Base-by-base conservation (phyloP, 2,329 filamentous ascomycete genomes). In the Ascochyta koolunga region DNA sequence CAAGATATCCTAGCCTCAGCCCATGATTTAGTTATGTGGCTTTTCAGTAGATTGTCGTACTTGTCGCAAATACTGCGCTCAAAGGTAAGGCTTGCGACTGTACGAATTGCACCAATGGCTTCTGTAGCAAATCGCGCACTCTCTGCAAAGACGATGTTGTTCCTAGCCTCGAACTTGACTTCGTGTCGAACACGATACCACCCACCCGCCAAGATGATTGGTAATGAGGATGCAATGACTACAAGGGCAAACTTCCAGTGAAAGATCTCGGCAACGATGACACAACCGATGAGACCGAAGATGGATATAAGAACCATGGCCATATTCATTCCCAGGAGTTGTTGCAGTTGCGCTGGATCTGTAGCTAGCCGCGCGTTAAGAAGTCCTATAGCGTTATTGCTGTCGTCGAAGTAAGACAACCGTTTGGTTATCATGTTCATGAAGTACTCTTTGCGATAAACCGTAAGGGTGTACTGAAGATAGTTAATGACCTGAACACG, bases 101-200 rank as follows among this genome's bases (percentile, higher is more conserved):
- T 98, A 46, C 93, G 88, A 62, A 97, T 96, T 7, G 92, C 89
- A 1, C 90, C 91, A 33, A 95, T 96, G 37, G 93, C 91, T 74
- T 98, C 93, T 41, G 92, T 96, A 8, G 93, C 93, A 71, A 89
- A 97, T 48, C 86, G 88, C 5, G 93, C 93, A 51, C 91, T 96
- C 33, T 83, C 81, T 1, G 90, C 87, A 19, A 96, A 82, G 77
- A 95, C 87, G 75, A 84, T 91, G 78, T 96, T 96, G 27, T 62
- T 68, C 11, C 44, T 50, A 15, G 57, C 59, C 37, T 67, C 66
- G 16, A 69, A 69, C 27, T 56, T 54, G 9, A 66, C 46, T 43
- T 67, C 66, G 40, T 65, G 59, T 2, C 91, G 86, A 76, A 91
- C 86, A 77, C 91, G 95, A 19, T 91, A 91, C 69, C 89, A 93